Evolutionary conservation across 2,329 filamentous ascomycete species (phyloP).

Genomic region (Diaporthe citriasiana): DNA sequence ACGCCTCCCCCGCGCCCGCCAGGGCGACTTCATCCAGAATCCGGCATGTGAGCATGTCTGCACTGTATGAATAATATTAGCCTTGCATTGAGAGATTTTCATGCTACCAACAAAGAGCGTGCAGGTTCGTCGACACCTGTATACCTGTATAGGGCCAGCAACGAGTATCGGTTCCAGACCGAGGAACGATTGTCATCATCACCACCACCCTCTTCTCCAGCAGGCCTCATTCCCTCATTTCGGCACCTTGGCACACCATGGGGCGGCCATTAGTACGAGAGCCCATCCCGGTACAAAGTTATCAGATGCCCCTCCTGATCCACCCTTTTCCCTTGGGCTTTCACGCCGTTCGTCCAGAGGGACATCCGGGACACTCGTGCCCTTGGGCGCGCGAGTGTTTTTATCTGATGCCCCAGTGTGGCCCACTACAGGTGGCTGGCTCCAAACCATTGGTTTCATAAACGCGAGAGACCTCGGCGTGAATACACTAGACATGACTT

Average conservation of each 20-base stretch:
- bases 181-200: not conserved
- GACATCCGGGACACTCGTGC: not conserved
- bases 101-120: not conserved
- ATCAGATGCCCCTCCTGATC: constrained; percentile 43
- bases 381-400: constrained; percentile 10
- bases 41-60: constrained; percentile 12
- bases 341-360: not conserved
- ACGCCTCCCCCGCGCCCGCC: constrained; percentile 7
- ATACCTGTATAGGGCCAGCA: constrained; percentile 7
- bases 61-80: not conserved
- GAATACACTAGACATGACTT: not conserved
- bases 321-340: constrained; percentile 12
- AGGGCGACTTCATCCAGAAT: constrained; percentile 6
- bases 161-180: not conserved
- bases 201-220: constrained; percentile 4
- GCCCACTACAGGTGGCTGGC: not conserved
- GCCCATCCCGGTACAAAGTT: constrained; percentile 41
- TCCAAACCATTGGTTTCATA: constrained; percentile 4
- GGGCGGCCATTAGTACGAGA: constrained; percentile 7
- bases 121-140: constrained; percentile 10
- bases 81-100: constrained; percentile 34
- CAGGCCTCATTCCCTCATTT: constrained; percentile 19
- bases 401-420: constrained; percentile 40
- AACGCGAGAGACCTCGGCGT: constrained; percentile 5
- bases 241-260: constrained; percentile 11